phyloP scores from a whole-genome alignment of 1,139 yeast genomes.

The Suhomyces chickasaworum region DNA sequence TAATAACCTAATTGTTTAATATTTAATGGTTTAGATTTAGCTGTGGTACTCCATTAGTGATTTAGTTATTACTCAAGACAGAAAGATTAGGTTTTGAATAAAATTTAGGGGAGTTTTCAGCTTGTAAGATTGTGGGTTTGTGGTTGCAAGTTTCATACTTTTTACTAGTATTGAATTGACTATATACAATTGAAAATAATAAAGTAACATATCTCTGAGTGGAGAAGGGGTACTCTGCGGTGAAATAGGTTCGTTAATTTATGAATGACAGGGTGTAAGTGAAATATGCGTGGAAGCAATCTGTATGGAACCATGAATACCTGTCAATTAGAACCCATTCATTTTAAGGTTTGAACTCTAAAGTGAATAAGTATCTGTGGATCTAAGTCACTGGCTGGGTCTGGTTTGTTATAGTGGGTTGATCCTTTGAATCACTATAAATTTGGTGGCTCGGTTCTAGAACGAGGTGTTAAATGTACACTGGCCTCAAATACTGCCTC shows the following conservation, averaged over 20 bases:
- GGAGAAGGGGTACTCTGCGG: not conserved
- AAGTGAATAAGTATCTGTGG: not conserved
- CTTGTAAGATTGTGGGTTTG: too few relatives aligned
- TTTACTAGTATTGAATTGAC: too few relatives aligned
- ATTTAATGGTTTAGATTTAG: too few relatives aligned
- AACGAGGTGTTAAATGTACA: constrained; percentile 29
- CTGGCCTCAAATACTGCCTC: constrained; percentile 24
- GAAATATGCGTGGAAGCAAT: not conserved
- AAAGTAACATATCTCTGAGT: not conserved
- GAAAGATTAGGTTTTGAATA: too few relatives aligned
- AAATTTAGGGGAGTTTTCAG: too few relatives aligned
- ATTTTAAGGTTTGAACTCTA: not conserved
- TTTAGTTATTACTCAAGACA: too few relatives aligned
- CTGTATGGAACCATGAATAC: not conserved
- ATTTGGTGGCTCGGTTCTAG: constrained; percentile 41
- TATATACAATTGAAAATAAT: constrained; percentile 1
- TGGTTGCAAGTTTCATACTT: too few relatives aligned
- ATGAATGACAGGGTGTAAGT: not conserved
- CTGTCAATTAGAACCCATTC: not conserved
- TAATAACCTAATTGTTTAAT: too few relatives aligned
- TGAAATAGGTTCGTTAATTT: not conserved
- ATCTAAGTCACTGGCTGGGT: not conserved
- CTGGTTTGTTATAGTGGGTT: not conserved
- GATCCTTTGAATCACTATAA: constrained; percentile 23
- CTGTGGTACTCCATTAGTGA: too few relatives aligned